phyloP scores from a whole-genome alignment of 2,329 filamentous ascomycete species.

The Ceratocystiopsis minuta region DNA sequence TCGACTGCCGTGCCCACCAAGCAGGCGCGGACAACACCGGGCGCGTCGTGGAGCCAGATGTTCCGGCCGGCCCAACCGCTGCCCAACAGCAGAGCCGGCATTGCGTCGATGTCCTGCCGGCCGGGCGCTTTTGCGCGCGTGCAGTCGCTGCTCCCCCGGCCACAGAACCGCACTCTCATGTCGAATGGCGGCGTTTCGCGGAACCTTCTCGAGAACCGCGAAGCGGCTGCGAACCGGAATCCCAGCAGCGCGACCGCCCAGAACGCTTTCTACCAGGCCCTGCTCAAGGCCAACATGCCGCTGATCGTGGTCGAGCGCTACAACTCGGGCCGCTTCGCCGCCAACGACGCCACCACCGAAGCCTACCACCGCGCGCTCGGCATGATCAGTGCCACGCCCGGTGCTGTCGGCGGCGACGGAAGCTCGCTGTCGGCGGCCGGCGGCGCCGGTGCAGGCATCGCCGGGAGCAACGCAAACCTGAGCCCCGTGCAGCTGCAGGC shows the following conservation, averaged over 20 bases:
- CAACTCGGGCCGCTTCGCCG: slow-evolving; percentile 68
- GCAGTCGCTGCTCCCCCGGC: background rate
- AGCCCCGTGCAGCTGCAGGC: slow-evolving; percentile 52
- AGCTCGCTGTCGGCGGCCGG: background rate
- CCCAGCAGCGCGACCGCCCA: slow-evolving; percentile 74
- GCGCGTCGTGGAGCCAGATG: background rate
- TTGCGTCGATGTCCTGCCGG: too few relatives aligned
- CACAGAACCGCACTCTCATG: slow-evolving; percentile 7
- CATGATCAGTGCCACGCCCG: slow-evolving; percentile 17
- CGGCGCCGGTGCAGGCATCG: slow-evolving; percentile 10
- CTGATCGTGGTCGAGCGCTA: slow-evolving; percentile 84
- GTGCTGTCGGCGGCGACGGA: background rate
- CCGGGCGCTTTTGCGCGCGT: background rate
- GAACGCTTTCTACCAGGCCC: slow-evolving; percentile 81
- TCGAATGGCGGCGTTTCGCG: slow-evolving; percentile 26
- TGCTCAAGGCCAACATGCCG: slow-evolving; percentile 83
- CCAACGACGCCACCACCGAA: slow-evolving; percentile 58
- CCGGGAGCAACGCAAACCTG: slow-evolving; percentile 18
- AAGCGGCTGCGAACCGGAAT: slow-evolving; percentile 86
- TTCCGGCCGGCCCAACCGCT: background rate
- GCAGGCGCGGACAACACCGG: background rate
- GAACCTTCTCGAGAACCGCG: slow-evolving; percentile 62
- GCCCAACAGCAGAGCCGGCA: background rate
- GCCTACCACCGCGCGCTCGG: slow-evolving; percentile 59
- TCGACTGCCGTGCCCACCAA: background rate